Percentiles rank a stretch among this genome's conserved stretches.
Conservation (phyloP, 208 protist species). For the Crithidia sp. region DNA sequence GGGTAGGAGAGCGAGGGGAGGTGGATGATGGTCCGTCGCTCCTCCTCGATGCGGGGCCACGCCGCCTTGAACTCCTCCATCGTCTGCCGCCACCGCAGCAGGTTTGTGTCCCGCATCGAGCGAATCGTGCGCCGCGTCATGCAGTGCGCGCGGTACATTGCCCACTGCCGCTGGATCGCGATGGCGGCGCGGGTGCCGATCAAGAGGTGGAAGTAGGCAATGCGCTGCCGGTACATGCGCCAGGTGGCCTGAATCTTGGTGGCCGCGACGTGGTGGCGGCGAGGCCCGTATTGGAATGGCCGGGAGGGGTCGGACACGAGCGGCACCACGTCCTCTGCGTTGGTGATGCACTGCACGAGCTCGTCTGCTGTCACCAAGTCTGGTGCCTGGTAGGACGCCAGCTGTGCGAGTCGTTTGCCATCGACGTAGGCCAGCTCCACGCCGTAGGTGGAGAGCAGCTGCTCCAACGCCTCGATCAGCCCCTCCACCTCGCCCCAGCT, state of each 20-base stretch:
- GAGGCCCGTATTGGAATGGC: conserved; percentile 63
- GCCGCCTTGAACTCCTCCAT: conserved; percentile 79
- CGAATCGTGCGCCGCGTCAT: conserved; percentile 74
- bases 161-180: conserved; percentile 87
- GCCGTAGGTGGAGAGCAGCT: conserved; percentile 77
- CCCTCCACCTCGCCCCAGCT: conserved; percentile 88
- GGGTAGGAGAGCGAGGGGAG: conserved; percentile 88
- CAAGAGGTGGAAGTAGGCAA: conserved; percentile 81
- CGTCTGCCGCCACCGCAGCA: conserved; percentile 76
- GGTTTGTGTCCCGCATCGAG: conserved; percentile 52
- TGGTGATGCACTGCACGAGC: conserved; percentile 81
- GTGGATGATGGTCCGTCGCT: conserved; percentile 79
- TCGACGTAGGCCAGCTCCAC: conserved; percentile 92
- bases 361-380: conserved; percentile 53
- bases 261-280: conserved; percentile 77
- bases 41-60: conserved; percentile 73
- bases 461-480: conserved; percentile 78
- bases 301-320: conserved; percentile 53
- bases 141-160: conserved; percentile 74
- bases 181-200: conserved; percentile 80
- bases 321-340: conserved; percentile 80
- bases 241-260: conserved; percentile 89
- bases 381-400: conserved; percentile 73
- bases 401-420: conserved; percentile 80
- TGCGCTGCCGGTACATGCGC: conserved; percentile 86